A percentile compares a stretch with the other conserved stretches of the same genome.
These are phyloP conservation scores for Fusarium redolens DNA, from an alignment of 2,329 filamentous ascomycete genomes.

Conservation along the genomic window DNA sequence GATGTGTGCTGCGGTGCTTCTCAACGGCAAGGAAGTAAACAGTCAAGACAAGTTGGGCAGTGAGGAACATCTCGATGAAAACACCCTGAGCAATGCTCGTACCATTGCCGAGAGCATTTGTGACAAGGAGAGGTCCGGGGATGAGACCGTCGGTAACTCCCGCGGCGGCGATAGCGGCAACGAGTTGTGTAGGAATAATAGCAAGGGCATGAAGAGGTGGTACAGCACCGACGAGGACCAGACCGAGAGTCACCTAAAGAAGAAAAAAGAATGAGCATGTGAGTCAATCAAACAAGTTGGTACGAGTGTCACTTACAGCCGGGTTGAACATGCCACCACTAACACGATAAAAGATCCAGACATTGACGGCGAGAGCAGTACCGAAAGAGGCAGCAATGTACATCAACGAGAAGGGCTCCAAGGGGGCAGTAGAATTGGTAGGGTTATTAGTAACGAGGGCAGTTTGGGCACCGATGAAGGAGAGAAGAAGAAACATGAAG, in stretches of 20 bases:
- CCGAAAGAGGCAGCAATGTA: slow-evolving; percentile 64
- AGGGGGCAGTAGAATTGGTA: slow-evolving; percentile 39
- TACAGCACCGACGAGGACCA: slow-evolving; percentile 69
- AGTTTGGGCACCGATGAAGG: slow-evolving; percentile 55
- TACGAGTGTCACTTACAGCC: slow-evolving; percentile 52
- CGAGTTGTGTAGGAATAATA: slow-evolving; percentile 67
- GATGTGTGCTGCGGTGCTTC: slow-evolving; percentile 77
- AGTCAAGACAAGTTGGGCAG: slow-evolving; percentile 70
- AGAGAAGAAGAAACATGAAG: slow-evolving; percentile 63
- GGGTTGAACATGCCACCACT: slow-evolving; percentile 65
- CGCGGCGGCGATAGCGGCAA: slow-evolving; percentile 69
- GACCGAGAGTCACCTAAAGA: slow-evolving; percentile 64
- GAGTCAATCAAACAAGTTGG: not conserved
- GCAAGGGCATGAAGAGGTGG: slow-evolving; percentile 62
- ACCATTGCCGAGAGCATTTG: slow-evolving; percentile 65
- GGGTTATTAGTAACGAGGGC: slow-evolving; percentile 50
- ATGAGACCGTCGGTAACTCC: slow-evolving; percentile 68
- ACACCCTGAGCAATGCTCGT: slow-evolving; percentile 67
- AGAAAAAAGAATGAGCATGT: not conserved
- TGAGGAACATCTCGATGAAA: slow-evolving; percentile 76
- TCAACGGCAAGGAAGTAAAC: slow-evolving; percentile 78
- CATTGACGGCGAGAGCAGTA: slow-evolving; percentile 62
- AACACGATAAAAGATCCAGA: slow-evolving; percentile 68
- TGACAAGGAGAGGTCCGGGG: slow-evolving; percentile 66
- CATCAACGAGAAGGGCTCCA: slow-evolving; percentile 54